Conservation (phyloP, 1,284 basidiomycete species). For the Trichosporon sp. region DNA sequence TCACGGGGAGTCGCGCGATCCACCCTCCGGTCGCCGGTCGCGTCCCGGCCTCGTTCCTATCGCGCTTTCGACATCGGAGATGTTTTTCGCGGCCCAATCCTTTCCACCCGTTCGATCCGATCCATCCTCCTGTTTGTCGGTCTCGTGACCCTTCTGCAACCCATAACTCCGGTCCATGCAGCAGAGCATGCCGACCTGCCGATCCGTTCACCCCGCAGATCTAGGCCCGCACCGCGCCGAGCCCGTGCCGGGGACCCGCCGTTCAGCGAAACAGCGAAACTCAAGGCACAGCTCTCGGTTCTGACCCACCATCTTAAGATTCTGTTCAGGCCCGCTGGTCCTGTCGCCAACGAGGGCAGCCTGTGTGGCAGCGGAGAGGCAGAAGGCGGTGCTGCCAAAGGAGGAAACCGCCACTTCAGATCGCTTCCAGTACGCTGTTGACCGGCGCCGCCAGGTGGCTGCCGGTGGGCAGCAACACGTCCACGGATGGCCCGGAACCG, state of each 20-base stretch:
- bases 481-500: background rate
- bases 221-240: too few species aligned
- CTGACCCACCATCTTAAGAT: background rate
- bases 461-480: background rate
- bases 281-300: background rate
- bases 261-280: background rate
- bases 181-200: background rate
- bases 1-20: background rate
- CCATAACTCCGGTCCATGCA: background rate
- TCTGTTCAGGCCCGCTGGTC: background rate
- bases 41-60: background rate
- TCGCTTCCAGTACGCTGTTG: background rate
- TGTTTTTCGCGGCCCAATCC: constrained; percentile 1
- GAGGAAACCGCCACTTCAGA: background rate
- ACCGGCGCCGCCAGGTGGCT: background rate
- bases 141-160: background rate
- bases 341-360: background rate
- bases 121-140: background rate
- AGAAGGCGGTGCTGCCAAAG: background rate
- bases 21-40: background rate
- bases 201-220: background rate
- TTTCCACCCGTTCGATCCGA: background rate
- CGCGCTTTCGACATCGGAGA: background rate
- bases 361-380: background rate
- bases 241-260: background rate